Conservation (phyloP, 23 red algal genomes). For the Chondrus crispus region DNA sequence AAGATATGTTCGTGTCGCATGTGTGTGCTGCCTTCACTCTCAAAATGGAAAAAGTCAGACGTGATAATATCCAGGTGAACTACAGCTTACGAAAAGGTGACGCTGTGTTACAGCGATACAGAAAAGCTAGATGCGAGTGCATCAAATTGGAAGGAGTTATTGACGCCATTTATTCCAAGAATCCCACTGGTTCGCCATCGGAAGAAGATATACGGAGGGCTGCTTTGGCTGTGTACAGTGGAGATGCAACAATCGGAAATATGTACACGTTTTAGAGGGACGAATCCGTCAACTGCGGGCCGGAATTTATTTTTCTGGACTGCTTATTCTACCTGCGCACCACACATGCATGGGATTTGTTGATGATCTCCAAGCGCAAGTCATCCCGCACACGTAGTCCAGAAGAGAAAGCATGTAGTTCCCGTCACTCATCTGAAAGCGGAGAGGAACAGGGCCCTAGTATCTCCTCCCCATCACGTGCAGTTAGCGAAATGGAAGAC, state of each 20-base stretch:
- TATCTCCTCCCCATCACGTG: too few species aligned
- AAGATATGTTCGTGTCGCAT: not conserved
- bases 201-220: conserved; percentile 8
- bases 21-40: not conserved
- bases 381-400: too few species aligned
- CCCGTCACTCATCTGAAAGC: too few species aligned
- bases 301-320: not conserved
- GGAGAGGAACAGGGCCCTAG: too few species aligned
- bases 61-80: not conserved
- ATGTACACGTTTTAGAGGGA: not conserved
- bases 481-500: too few species aligned
- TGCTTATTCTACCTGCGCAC: not conserved
- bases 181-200: not conserved
- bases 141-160: conserved; percentile 22
- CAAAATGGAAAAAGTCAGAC: not conserved
- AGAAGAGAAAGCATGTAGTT: too few species aligned
- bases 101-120: not conserved
- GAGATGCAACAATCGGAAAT: not conserved
- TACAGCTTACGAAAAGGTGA: not conserved
- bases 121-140: not conserved
- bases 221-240: conserved; percentile 17
- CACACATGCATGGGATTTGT: not conserved
- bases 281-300: not conserved
- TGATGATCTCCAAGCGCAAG: not conserved
- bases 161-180: not conserved